These are phyloP conservation scores for Picocystis sp. DNA, from an alignment of 163 green algal genomes.

Conservation along the genomic window DNA sequence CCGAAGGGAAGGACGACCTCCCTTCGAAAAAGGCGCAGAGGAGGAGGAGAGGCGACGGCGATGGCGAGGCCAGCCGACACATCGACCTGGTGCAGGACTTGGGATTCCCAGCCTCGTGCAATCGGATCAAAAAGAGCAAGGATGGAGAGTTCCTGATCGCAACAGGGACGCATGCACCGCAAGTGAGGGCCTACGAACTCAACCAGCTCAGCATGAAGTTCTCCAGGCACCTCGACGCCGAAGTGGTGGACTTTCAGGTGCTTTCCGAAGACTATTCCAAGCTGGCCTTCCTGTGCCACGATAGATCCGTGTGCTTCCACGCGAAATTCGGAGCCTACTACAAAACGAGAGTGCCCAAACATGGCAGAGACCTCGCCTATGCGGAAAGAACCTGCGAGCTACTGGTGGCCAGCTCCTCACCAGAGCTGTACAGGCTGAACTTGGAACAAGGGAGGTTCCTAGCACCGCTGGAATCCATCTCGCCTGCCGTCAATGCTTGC, in stretches of 20 bases:
- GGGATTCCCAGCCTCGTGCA: slow-evolving; percentile 62
- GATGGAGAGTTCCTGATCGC: slow-evolving; percentile 82
- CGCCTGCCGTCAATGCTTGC: slow-evolving; percentile 54
- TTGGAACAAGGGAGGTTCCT: slow-evolving; percentile 81
- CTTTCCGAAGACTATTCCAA: slow-evolving; percentile 92
- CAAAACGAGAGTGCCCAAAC: slow-evolving; percentile 31
- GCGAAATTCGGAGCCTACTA: slow-evolving; percentile 81
- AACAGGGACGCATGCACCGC: slow-evolving; percentile 64
- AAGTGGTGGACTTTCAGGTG: slow-evolving; percentile 89
- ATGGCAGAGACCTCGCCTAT: slow-evolving; percentile 73
- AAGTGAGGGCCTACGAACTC: slow-evolving; percentile 82
- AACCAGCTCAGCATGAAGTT: slow-evolving; percentile 91
- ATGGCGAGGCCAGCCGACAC: slow-evolving; percentile 8
- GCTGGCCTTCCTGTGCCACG: slow-evolving; percentile 70
- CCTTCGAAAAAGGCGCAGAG: slow-evolving; percentile 5
- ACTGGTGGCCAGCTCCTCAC: slow-evolving; percentile 48
- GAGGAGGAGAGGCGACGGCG: too few relatives aligned
- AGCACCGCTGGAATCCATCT: slow-evolving; percentile 37
- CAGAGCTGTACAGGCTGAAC: slow-evolving; percentile 65
- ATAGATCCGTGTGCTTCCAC: slow-evolving; percentile 78
- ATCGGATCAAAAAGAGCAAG: slow-evolving; percentile 63
- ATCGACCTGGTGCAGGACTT: slow-evolving; percentile 74
- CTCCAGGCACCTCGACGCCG: slow-evolving; percentile 76
- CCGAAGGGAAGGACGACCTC: background rate
- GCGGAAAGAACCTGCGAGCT: slow-evolving; percentile 47